Base-by-base conservation (phyloP, 495 filamentous ascomycete genomes). In the Lasiosphaeris hirsuta region DNA sequence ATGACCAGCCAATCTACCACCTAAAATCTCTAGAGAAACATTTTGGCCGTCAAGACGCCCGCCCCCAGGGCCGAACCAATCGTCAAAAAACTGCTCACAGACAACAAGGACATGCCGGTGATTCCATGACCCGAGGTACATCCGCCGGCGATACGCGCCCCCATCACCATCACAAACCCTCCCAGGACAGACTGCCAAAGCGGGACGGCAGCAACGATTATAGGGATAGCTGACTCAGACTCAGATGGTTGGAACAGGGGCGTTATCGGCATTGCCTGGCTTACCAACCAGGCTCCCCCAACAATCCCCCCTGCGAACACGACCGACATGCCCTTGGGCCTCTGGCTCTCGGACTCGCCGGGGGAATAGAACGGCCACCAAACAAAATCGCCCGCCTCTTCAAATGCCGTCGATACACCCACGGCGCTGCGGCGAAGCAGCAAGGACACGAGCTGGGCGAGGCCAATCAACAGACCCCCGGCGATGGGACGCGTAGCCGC, bases 111-210 rank as follows among this genome's bases (percentile, higher is more conserved):
- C 45, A 84, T 73, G 4, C 81, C 81, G 33, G 74, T 81, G 56
- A 86, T 82, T 1, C 83, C 83, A 60, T 85, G 83, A 0, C 82
- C 83, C 18, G 78, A 82, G 0, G 82, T 84, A 56, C 82, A 86
- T 2, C 82, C 82, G 4, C 82, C 81, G 0, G 74, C 81, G 43
- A 84, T 69, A 49, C 81, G 66, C 30, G 80, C 71, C 13, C 83
- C 82, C 18, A 84, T 43, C 1, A 78, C 67, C 65, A 85, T 72
- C 48, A 81, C 55, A 17, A 75, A 68, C 14, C 81, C 81, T 14
- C 81, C 83, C 19, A 77, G 17, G 15, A 74, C 52, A 1, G 76
- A 70, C 50, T 65, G 68, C 42, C n/a, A n/a, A n/a, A 55, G 33
- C 37, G 74, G 73, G 36, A 58, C 56, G 15, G 70, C 64, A 2